Conservation (phyloP, 1,284 basidiomycete genomes). For the Ganoderma meredithae region DNA sequence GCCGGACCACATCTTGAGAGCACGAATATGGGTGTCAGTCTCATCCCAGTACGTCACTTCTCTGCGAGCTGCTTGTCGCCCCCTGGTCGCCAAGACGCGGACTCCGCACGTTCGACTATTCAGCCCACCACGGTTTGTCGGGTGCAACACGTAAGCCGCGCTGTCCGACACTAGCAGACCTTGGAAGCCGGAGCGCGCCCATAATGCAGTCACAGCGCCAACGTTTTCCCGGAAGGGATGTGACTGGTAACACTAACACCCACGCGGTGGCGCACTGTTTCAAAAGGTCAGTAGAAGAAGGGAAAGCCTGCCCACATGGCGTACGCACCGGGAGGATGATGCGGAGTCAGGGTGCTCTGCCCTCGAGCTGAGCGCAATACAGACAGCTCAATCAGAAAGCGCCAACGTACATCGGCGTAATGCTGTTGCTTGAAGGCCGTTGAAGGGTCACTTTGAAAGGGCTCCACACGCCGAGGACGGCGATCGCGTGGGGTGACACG, state of each 20-base stretch:
- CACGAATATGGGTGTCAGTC: not conserved
- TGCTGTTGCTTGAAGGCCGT: not conserved
- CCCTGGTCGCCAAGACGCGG: not conserved
- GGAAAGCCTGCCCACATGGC: not conserved
- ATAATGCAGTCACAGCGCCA: conserved; percentile 2
- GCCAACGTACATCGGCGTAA: not conserved
- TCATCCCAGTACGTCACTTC: not conserved
- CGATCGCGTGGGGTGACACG: not conserved
- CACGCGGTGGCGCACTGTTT: not conserved
- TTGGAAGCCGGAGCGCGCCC: not conserved
- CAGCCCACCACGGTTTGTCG: not conserved
- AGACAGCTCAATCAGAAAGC: not conserved
- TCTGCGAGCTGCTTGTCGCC: not conserved
- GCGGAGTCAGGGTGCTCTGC: not conserved
- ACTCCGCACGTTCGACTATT: not conserved
- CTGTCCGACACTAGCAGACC: not conserved
- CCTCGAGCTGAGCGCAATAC: not conserved
- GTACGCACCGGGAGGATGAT: not conserved
- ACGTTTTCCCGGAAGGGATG: conserved; percentile 3
- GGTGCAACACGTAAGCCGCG: not conserved
- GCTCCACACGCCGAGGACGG: not conserved
- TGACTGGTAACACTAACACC: not conserved
- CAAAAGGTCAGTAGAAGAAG: not conserved
- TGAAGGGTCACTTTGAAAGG: not conserved
- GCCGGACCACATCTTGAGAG: not conserved